Conservation (phyloP, 192 early-diverging fungal genomes). For the Coemansia sp. region DNA sequence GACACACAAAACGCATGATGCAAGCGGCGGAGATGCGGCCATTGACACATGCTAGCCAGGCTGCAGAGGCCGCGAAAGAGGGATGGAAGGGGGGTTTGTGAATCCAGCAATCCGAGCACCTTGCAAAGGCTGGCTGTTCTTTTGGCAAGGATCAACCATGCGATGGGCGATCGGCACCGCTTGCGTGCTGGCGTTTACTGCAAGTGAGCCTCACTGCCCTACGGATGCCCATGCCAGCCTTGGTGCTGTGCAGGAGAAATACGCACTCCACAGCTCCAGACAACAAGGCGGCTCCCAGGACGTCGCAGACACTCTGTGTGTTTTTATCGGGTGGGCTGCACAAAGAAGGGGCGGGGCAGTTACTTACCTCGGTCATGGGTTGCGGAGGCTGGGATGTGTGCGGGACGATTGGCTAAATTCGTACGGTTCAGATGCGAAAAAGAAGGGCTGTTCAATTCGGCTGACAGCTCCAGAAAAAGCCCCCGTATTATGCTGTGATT, state of each 20-base stretch:
- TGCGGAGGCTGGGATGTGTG: background rate
- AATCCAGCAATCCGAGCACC: constrained; percentile 31
- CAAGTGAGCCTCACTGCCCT: constrained; percentile 8
- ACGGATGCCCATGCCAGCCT: background rate
- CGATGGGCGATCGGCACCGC: constrained; percentile 44
- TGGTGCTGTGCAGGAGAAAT: background rate
- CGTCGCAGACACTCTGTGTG: background rate
- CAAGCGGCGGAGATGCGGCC: background rate
- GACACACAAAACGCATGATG: background rate
- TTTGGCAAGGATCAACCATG: constrained; percentile 26
- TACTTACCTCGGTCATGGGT: constrained; percentile 40
- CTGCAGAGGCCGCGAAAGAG: background rate
- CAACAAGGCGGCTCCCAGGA: background rate
- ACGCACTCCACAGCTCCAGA: background rate
- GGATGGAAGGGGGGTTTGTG: constrained; percentile 2
- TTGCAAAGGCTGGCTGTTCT: background rate
- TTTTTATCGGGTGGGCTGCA: background rate
- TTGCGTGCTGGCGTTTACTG: constrained; percentile 13
- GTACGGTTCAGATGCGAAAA: background rate
- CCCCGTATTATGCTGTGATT: background rate
- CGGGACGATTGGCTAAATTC: constrained; percentile 4
- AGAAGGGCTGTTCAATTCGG: constrained; percentile 3
- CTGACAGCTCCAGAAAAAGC: background rate
- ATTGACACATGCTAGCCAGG: background rate
- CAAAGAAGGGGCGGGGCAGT: background rate